phyloP scores from a whole-genome alignment of 1,139 yeast genomes.

The Scheffersomyces titani region DNA sequence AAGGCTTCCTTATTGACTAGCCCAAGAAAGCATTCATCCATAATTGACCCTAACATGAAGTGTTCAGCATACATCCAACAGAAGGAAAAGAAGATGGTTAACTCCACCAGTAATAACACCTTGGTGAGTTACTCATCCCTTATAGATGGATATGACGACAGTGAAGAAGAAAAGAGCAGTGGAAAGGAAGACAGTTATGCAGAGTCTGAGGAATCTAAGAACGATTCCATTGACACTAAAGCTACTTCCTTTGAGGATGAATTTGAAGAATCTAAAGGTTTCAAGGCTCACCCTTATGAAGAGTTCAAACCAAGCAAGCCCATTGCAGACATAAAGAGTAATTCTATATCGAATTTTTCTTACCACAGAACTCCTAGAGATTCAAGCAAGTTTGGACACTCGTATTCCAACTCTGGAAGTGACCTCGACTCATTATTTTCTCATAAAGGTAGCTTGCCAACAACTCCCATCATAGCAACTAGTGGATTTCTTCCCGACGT shows the following conservation, averaged over 20 bases:
- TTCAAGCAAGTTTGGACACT: not conserved
- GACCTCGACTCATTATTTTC: not conserved
- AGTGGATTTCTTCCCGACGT: not conserved
- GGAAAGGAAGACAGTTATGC: not conserved
- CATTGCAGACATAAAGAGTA: not conserved
- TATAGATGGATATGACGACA: slow-evolving; percentile 18
- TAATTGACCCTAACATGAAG: slow-evolving; percentile 10
- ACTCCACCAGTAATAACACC: slow-evolving; percentile 13
- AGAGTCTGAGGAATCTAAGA: slow-evolving; percentile 2
- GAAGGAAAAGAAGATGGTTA: slow-evolving; percentile 8
- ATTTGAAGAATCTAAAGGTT: not conserved
- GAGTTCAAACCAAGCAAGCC: slow-evolving; percentile 9
- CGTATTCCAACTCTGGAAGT: not conserved
- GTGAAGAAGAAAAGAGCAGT: slow-evolving; percentile 8
- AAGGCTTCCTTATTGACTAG: not conserved
- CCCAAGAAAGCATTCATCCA: slow-evolving; percentile 2
- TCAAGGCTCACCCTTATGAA: slow-evolving; percentile 2
- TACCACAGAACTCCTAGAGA: not conserved
- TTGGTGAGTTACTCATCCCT: slow-evolving; percentile 15
- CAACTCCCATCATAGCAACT: not conserved
- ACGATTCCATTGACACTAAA: slow-evolving; percentile 7
- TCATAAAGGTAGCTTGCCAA: not conserved
- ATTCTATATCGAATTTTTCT: not conserved
- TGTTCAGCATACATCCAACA: slow-evolving; percentile 14
- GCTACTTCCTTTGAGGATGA: slow-evolving; percentile 6